Conservation (phyloP, 257 asterid species). For the Solanum peruvianum region DNA sequence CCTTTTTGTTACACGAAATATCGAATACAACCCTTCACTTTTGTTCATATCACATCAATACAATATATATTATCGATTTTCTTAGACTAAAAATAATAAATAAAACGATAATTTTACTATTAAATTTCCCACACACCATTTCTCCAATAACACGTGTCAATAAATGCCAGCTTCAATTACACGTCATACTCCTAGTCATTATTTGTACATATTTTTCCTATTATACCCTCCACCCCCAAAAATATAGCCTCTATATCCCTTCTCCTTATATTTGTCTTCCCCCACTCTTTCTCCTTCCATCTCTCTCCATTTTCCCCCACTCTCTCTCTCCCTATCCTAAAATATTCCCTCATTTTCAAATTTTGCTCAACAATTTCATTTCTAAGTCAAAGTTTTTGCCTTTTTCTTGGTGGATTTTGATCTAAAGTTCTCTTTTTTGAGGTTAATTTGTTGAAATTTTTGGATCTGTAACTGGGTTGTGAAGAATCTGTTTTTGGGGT, state of each 20-base stretch:
- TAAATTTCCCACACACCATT: neutral
- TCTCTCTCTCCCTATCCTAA: neutral
- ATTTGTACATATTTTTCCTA: neutral
- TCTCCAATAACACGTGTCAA: neutral
- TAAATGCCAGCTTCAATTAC: neutral
- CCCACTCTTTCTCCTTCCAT: neutral
- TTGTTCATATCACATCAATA: neutral
- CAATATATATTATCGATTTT: neutral
- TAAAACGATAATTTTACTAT: neutral
- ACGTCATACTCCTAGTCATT: neutral
- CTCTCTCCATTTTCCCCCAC: neutral
- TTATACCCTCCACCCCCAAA: neutral
- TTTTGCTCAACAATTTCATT: neutral
- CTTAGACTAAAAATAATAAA: fast-evolving
- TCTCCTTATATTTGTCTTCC: neutral
- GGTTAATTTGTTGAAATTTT: neutral
- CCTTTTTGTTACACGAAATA: neutral
- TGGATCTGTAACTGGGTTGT: neutral
- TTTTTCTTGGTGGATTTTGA: neutral
- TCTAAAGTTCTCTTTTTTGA: neutral
- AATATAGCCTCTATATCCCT: neutral
- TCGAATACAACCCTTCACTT: no score
- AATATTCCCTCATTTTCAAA: neutral
- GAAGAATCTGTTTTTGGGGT: neutral
- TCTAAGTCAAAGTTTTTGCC: neutral